These are phyloP conservation scores for Yarrowia hollandica DNA, from an alignment of 805 yeast genomes.

Conservation along the genomic window DNA sequence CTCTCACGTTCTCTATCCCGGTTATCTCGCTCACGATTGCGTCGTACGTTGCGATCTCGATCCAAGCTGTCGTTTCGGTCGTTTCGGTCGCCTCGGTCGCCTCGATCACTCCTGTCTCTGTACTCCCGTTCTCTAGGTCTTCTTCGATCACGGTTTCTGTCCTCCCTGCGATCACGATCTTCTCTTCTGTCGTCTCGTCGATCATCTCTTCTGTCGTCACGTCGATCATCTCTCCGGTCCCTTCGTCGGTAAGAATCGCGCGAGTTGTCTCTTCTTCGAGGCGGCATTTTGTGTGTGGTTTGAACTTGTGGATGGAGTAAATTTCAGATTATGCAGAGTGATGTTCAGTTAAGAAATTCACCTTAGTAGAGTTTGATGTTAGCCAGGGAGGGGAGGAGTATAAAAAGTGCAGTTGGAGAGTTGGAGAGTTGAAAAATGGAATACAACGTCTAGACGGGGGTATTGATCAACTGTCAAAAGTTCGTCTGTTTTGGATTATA, in stretches of 20 bases:
- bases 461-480: too few species aligned
- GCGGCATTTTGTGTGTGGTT: background rate
- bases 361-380: background rate
- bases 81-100: background rate
- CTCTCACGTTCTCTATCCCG: background rate
- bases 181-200: background rate
- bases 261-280: conserved; percentile 13
- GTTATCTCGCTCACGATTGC: background rate
- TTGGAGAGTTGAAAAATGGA: too few species aligned
- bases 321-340: conserved; percentile 10
- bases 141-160: background rate
- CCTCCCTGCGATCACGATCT: background rate
- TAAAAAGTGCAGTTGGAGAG: background rate
- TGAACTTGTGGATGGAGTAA: background rate
- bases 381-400: background rate
- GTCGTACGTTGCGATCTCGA: background rate
- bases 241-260: conserved; percentile 4
- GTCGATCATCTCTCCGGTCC: background rate
- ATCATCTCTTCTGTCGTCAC: background rate
- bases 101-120: background rate
- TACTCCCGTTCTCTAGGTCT: background rate
- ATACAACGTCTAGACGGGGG: too few species aligned
- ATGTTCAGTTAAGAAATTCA: too few species aligned
- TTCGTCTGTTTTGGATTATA: too few species aligned
- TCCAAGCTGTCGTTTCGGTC: background rate